Evolutionary conservation across 2,329 filamentous ascomycete genomes (phyloP).

Genomic region (Coniella vitis): DNA sequence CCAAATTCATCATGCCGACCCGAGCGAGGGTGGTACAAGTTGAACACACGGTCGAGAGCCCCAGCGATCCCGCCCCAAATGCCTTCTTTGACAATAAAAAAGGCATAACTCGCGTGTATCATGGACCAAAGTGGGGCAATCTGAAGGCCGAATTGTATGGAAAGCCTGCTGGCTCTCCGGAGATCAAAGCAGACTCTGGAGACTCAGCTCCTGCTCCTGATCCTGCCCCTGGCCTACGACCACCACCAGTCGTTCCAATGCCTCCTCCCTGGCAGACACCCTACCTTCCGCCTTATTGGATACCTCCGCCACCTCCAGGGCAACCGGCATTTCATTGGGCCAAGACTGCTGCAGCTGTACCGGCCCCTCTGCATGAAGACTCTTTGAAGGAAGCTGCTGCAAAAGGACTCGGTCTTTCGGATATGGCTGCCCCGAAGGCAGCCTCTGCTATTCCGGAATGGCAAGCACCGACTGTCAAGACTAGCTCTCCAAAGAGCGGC

Average conservation of each 20-base stretch:
- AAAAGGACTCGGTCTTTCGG: constrained; percentile 6
- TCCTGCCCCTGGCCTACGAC: too few relatives aligned
- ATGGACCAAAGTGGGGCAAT: constrained; percentile 50
- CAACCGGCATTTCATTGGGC: not conserved
- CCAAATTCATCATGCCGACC: constrained; percentile 41
- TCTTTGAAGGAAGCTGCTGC: not conserved
- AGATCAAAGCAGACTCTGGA: not conserved
- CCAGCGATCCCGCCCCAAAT: constrained; percentile 50
- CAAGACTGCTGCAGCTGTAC: not conserved
- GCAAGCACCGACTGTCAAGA: not conserved
- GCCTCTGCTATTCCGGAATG: not conserved
- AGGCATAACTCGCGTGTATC: constrained; percentile 49
- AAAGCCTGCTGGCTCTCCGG: constrained; percentile 1
- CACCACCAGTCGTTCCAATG: too few relatives aligned
- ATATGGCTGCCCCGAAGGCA: not conserved
- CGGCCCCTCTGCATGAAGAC: not conserved
- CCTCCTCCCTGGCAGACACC: not conserved
- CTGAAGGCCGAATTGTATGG: constrained; percentile 38
- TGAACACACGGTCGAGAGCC: constrained; percentile 47
- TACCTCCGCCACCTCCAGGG: not conserved
- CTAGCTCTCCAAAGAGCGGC: not conserved
- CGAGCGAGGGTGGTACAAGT: constrained; percentile 45
- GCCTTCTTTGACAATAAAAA: constrained; percentile 50
- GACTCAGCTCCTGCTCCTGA: not conserved
- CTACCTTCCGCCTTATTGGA: not conserved